Conservation (phyloP, 768 basidiomycete genomes). For the Termitomyces sp. region DNA sequence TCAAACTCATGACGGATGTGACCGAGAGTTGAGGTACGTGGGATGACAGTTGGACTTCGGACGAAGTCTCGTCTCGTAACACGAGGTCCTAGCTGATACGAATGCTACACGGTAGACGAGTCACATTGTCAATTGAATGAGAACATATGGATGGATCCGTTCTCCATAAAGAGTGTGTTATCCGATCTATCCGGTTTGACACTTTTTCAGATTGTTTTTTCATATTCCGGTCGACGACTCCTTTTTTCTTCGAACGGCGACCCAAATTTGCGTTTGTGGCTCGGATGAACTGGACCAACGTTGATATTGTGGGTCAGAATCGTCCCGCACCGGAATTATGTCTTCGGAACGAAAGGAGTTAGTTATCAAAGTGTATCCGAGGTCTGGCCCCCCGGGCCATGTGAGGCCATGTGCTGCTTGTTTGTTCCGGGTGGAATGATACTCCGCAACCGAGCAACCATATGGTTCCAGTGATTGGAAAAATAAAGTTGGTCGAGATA, state of each 20-base stretch:
- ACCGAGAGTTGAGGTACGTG: no score
- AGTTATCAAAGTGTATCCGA: no score
- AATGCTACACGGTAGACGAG: no score
- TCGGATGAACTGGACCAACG: no score
- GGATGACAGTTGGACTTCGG: no score
- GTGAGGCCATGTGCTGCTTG: no score
- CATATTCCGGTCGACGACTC: not conserved
- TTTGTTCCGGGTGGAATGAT: conserved; percentile 1
- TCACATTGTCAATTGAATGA: not conserved
- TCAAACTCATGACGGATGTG: no score
- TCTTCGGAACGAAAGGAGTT: not conserved
- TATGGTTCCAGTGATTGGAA: conserved; percentile 5
- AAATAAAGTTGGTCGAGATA: not conserved
- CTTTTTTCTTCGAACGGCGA: not conserved
- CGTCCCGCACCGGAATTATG: not conserved
- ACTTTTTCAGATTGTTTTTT: no score
- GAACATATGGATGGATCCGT: conserved; percentile 1
- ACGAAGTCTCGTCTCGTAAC: no score
- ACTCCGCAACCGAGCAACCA: conserved; percentile 3
- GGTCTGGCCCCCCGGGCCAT: no score
- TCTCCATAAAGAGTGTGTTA: conserved; percentile 3
- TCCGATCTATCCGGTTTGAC: not conserved
- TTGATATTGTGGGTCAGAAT: not conserved
- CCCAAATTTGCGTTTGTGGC: not conserved
- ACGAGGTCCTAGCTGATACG: no score